These are phyloP conservation scores for Rhododendron mucronatum DNA, from an alignment of 148 eudicot species.

Conservation along the genomic window DNA sequence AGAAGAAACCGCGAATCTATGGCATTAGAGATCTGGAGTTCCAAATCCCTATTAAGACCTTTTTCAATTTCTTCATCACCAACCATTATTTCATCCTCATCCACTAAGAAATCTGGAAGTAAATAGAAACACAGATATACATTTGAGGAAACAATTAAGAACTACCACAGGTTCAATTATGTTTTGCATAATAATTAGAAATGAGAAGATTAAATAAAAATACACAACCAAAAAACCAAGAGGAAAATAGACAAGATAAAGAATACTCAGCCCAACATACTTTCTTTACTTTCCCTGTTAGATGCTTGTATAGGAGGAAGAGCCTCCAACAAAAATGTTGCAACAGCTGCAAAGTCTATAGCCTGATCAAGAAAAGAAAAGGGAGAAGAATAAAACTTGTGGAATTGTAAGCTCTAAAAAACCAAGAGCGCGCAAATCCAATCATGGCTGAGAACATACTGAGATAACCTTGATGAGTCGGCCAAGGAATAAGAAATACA, in stretches of 20 bases:
- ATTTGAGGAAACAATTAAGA: background rate
- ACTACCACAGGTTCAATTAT: background rate
- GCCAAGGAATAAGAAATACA: background rate
- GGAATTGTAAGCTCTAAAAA: background rate
- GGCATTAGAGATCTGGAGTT: slow-evolving; percentile 66
- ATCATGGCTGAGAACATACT: background rate
- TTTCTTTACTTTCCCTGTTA: slow-evolving; percentile 40
- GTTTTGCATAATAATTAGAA: background rate
- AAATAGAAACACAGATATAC: background rate
- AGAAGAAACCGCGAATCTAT: slow-evolving; percentile 84
- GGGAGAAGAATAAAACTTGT: background rate
- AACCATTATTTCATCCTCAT: slow-evolving; percentile 68
- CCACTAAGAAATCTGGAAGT: slow-evolving; percentile 40
- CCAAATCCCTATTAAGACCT: slow-evolving; percentile 53
- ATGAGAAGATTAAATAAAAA: background rate
- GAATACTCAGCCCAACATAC: slow-evolving; percentile 29
- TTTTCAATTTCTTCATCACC: slow-evolving; percentile 43
- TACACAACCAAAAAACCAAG: background rate
- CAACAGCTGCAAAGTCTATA: slow-evolving; percentile 68
- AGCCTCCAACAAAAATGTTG: slow-evolving; percentile 73
- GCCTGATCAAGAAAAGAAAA: slow-evolving; percentile 46
- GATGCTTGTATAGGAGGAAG: slow-evolving; percentile 68
- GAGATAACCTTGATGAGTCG: background rate
- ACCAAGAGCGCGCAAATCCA: background rate
- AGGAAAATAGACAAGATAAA: background rate